Conservation (phyloP, 768 basidiomycete genomes). For the Nevesoporus exiguus region DNA sequence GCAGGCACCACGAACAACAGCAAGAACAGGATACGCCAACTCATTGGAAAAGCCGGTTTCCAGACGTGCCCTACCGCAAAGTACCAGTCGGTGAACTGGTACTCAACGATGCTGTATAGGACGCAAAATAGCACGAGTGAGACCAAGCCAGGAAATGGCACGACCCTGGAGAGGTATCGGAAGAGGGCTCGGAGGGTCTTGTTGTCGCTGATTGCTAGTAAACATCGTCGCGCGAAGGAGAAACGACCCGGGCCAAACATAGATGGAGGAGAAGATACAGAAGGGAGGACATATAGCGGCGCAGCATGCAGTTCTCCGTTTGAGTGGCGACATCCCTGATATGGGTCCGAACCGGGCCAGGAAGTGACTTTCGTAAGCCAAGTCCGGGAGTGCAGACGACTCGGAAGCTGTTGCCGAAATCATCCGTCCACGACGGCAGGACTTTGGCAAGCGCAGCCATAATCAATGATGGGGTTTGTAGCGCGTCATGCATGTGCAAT, state of each 20-base stretch:
- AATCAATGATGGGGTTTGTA: too few relatives aligned
- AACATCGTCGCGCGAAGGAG: background rate
- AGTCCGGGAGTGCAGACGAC: too few relatives aligned
- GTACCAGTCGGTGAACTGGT: constrained; percentile 8
- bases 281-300: background rate
- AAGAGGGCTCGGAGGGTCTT: background rate
- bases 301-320: too few relatives aligned
- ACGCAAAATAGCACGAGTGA: background rate
- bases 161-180: background rate
- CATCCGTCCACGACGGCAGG: too few relatives aligned
- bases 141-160: background rate
- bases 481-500: too few relatives aligned
- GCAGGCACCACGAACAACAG: constrained; percentile 12
- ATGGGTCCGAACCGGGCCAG: too few relatives aligned
- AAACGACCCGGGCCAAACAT: background rate
- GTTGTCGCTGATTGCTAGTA: background rate
- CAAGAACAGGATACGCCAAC: constrained; percentile 17
- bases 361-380: too few relatives aligned
- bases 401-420: too few relatives aligned
- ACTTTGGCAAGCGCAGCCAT: too few relatives aligned
- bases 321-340: too few relatives aligned
- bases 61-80: constrained; percentile 6
- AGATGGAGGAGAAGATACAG: background rate
- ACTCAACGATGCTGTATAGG: constrained; percentile 12
- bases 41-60: constrained; percentile 18